Base-by-base conservation (phyloP, 176 grass and related monocot genomes). In the Elaeis guineensis region DNA sequence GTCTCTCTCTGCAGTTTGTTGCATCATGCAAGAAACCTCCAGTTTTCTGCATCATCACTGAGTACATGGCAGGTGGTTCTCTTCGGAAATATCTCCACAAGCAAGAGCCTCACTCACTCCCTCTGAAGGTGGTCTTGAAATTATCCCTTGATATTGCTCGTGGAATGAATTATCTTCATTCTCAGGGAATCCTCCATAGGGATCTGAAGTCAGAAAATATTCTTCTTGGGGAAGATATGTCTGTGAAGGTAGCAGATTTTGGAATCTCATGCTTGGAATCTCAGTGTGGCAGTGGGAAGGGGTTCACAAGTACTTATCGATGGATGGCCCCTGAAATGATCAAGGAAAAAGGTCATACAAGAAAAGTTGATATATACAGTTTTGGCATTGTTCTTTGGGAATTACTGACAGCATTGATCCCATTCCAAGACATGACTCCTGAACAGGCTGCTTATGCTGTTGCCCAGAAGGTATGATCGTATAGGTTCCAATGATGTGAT, bases 321-420 rank as follows among this genome's bases (percentile, higher is more conserved):
- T 98, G 94, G 94, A 98, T 98, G 94, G 88, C 94, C 65, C 94
- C 94, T 1, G 94, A 98, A 69, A 89, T 98, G 84, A 92, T 98
- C 54, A 92, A 86, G 66, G 94, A 91, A 75, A 92, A 98, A 69
- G 77, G 32, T 61, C 94, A 98, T 77, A 98, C 87, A 14, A 78
- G 89, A 61, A 98, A 98, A 66, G 84, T 98, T 22, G 94, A 98
- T 61, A 88, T 98, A 16, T 98, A 98, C 76, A 98, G 94, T 71
- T 98, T 98, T 2, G 94, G 84, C 25, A 76, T 98, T 3, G 94
- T 98, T 62, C 57, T 98, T 62, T 98, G 94, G 94, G 94, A 98
- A 78, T 72, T 98, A 25, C 59, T 98, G 71, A 98, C 94, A 5
- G 79, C 84, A 35, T 58, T 86, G 64, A 78, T 98, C 62, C 94